Evolutionary conservation across 1,284 basidiomycete genomes (phyloP).

Genomic region (Leucoagaricus sp.): DNA sequence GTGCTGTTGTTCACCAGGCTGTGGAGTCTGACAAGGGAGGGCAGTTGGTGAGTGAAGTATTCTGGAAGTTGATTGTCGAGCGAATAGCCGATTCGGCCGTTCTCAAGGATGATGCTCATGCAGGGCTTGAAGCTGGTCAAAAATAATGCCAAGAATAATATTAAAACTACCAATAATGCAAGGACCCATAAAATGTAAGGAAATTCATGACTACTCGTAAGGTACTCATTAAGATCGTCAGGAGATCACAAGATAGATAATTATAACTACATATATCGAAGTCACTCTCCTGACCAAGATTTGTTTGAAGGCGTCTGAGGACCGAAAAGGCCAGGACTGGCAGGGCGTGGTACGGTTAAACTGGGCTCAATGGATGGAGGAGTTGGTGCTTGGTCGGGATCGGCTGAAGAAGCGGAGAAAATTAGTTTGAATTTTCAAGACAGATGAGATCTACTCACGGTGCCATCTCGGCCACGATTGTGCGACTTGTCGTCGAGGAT

Average conservation of each 20-base stretch:
- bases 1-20: no score
- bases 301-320: slow-evolving; percentile 17
- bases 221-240: slow-evolving; percentile 1
- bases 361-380: slow-evolving; percentile 18
- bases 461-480: slow-evolving; percentile 67
- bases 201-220: slow-evolving; percentile 4
- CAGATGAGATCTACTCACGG: slow-evolving; percentile 45
- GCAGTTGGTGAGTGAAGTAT: no score
- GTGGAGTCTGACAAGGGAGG: no score
- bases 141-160: neutral
- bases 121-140: no score
- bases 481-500: slow-evolving; percentile 27
- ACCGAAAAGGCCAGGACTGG: slow-evolving; percentile 21
- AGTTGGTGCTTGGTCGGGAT: slow-evolving; percentile 17
- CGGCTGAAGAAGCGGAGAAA: slow-evolving; percentile 10
- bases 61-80: no score
- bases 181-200: neutral
- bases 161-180: neutral
- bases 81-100: no score
- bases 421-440: neutral
- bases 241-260: neutral
- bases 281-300: slow-evolving; percentile 3
- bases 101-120: no score
- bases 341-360: slow-evolving; percentile 14
- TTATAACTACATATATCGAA: neutral